phyloP scores from a whole-genome alignment of 2,329 filamentous ascomycete species.

The Colletotrichum cuscutae region DNA sequence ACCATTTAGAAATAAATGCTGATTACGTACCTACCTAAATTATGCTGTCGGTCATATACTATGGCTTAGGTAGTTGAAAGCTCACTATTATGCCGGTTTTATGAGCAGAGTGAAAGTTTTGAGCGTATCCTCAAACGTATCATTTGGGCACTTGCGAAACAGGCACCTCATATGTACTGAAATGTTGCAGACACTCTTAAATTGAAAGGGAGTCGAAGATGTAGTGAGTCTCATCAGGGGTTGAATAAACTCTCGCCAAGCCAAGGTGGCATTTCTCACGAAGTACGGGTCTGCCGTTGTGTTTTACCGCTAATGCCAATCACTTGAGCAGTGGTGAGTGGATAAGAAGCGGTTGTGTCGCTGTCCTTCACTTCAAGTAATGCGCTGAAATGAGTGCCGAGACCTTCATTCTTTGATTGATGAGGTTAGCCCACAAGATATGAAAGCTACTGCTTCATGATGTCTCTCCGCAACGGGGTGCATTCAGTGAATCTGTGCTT shows the following conservation, averaged over 20 bases:
- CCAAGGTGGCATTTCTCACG: not conserved
- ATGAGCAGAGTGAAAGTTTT: not conserved
- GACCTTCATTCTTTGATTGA: not conserved
- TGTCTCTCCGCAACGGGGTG: slow-evolving; percentile 6
- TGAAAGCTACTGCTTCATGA: not conserved
- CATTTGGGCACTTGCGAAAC: not conserved
- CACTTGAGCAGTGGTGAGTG: not conserved
- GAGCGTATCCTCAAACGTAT: not conserved
- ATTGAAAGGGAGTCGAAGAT: not conserved
- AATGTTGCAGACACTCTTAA: not conserved
- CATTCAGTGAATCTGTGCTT: not conserved
- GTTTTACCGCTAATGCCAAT: not conserved
- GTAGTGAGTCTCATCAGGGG: not conserved
- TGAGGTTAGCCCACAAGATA: not conserved
- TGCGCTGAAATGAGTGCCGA: slow-evolving; percentile 1
- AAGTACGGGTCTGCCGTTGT: not conserved
- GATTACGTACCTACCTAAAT: too few relatives aligned
- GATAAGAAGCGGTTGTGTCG: not conserved
- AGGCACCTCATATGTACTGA: not conserved
- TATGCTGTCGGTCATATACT: too few relatives aligned
- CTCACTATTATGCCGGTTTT: too few relatives aligned
- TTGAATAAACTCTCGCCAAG: not conserved
- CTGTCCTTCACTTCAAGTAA: not conserved
- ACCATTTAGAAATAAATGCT: too few relatives aligned
- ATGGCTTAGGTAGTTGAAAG: too few relatives aligned